phyloP scores from a whole-genome alignment of 768 basidiomycete genomes.

The Kwoniella sp. region DNA sequence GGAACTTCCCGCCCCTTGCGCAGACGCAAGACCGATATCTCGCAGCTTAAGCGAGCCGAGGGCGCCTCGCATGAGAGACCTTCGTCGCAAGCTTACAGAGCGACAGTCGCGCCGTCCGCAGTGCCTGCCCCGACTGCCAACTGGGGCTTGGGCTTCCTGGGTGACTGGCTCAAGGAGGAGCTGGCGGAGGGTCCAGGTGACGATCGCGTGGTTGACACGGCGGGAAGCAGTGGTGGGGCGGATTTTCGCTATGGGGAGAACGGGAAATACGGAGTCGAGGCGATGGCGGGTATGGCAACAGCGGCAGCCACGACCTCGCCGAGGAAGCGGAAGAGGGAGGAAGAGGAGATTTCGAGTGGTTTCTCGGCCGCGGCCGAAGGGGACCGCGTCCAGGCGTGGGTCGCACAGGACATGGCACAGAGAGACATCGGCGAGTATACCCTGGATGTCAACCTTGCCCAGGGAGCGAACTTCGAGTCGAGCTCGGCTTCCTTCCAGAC shows the following conservation, averaged over 20 bases:
- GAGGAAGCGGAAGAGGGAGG: constrained; percentile 7
- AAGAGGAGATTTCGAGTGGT: constrained; percentile 7
- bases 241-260: constrained; percentile 28
- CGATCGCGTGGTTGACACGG: neutral
- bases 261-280: neutral
- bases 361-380: constrained; percentile 2
- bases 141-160: constrained; percentile 34
- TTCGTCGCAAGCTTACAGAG: neutral
- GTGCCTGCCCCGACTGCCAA: constrained; percentile 6
- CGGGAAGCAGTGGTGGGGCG: neutral
- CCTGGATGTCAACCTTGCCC: neutral
- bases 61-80: too few species aligned
- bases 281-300: neutral
- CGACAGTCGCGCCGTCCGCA: constrained; percentile 1
- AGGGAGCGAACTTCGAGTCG: neutral
- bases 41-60: neutral
- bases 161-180: constrained; percentile 22
- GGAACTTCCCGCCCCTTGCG: neutral
- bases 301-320: too few species aligned
- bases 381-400: neutral
- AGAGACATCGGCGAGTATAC: neutral
- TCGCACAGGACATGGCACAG: neutral
- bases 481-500: neutral
- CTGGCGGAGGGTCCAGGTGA: neutral
- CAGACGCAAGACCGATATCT: neutral